Base-by-base conservation (phyloP, 441 rosid species). In the Raphanus hybrid region DNA sequence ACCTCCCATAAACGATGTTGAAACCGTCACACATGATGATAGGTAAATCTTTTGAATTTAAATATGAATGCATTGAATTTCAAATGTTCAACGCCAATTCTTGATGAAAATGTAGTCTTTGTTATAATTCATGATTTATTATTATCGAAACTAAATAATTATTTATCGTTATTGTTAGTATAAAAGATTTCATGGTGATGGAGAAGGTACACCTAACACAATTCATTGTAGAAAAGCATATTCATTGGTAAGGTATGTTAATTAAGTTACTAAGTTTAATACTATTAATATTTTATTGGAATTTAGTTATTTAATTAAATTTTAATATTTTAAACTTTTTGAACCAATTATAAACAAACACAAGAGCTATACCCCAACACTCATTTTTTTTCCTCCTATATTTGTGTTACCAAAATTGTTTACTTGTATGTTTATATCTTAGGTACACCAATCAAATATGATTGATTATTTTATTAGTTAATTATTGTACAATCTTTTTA, bases 141-240 rank as follows among this genome's bases (percentile, higher is more conserved):
- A 29, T 58, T 57, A 12, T 74, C 48, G 8, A 66, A 39, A 74
- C 9, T 39, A 8, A 27, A 37, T 57, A 4, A 10, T 41, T 41
- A 41, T 10, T 41, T 41, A 9, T 41, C 10, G 48, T 10, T 39
- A 41, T 41, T 57, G 1, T 37, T 66, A 55, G 37, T 58, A 58
- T 41, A 6, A 75, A 20, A 7, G 9, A 37, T 15, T 45, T 45
- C 54, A 18, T 60, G 16, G 55, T 1, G 54, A 45, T 45, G 37
- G 48, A 76, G 75, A 76, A 63, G 64, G 66, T 70, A 54, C 66
- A 76, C 75, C 80, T 70, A 76, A 70, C 75, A 41, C 58, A 8
- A 61, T 20, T 34, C 35, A 45, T 57, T 11, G 11, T 59, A 65
- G 6, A 37, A 37, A 50, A 50, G 55, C 20, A 52, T 52, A 8